Evolutionary conservation across 2,329 filamentous ascomycete species (phyloP), one percentile per base, ranked within the genome.

Genomic region (Hypocrella siamensis): DNA sequence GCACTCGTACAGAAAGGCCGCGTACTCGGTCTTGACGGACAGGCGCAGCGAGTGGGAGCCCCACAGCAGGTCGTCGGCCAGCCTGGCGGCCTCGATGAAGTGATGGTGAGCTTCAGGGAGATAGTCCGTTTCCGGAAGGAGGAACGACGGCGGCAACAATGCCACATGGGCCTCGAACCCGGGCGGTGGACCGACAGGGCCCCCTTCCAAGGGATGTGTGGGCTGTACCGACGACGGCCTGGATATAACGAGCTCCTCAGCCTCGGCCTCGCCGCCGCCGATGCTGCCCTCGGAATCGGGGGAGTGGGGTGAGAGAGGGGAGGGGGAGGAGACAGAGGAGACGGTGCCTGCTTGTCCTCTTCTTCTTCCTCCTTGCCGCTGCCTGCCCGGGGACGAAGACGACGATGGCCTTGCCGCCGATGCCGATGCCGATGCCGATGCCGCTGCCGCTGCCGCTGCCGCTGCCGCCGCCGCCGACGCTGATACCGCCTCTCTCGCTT

Each of bases 1-100:
- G 47, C 88, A 96, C 48, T 96, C 90, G 61, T 88, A 94, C 1
- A 94, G 61, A 50, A 94, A 98, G 0, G 86, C 86, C 11, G 81
- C 75, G 51, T 92, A 92, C 52, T 98, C 90, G 1, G 93, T 79
- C 46, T 90, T 90, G 32, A 93, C 79, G 0, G 83, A 92, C 0
- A 98, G 62, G 1, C 88, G 78, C 12, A 98, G 61, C 0, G 90
- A 90, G 49, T 96, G 85, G 0, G 83, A 92, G 3, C 86, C 84
- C 51, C 84, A 83, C 1, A 96, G 69, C 8, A 85, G 63, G 17
- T 64, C 59, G 30, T 86, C 80, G 3, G 88, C 81, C 3, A 93
- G 65, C 1, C 65, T 58, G 5, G 79, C 69, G 2, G 85, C 86
- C 35, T 85, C 76, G 26, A 70, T 69, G 51, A 98, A 98, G 49